Evolutionary conservation across 257 asterid genomes (phyloP), one percentile per base, ranked within the genome.

Genomic region (Solanum sejunctum): DNA sequence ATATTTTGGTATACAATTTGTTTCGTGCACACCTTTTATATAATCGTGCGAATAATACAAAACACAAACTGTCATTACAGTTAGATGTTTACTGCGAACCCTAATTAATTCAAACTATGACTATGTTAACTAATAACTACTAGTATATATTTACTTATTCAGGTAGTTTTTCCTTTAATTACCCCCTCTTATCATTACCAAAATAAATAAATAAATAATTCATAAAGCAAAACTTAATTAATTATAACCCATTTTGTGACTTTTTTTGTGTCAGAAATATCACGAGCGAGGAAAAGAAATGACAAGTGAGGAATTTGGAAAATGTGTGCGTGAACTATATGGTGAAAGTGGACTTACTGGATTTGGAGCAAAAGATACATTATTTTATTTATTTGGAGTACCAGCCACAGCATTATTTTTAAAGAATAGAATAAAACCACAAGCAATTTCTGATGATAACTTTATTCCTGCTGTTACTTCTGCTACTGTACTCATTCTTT

Each of bases 381-480:
- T 95, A 2, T 86, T 92, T 84, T 95, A 93, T 86, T 86, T 94
- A 13, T 90, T 85, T 81, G 95, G 96, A n/a, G 92, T 92, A 63
- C 98, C 98, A 0, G 90, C 89, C 0, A 84, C 95, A 8, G 90
- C 98, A 45, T 85, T 89, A 49, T 78, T 92, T 32, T 28, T 91
- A 17, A 93, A 93, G 86, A 91, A 89, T 77, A 78, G 88, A 9
- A 32, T 91, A 21, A 82, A 88, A 41, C 95, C 94, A 18, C 84
- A 77, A 10, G 88, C 86, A 10, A 83, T 94, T 20, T 94, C 94
- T 5, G 92, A 92, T 84, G 90, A 88, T 43, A 2, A 88, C 20
- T 93, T 93, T 90, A 87, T 93, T 32, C 95, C 95, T 8, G 90
- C 10, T n/a, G 85, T 92, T 83, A 93, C 97, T 83, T 92, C 97